Evolutionary conservation across 2,329 filamentous ascomycete genomes (phyloP).

Genomic region (Chaetomium globosum): DNA sequence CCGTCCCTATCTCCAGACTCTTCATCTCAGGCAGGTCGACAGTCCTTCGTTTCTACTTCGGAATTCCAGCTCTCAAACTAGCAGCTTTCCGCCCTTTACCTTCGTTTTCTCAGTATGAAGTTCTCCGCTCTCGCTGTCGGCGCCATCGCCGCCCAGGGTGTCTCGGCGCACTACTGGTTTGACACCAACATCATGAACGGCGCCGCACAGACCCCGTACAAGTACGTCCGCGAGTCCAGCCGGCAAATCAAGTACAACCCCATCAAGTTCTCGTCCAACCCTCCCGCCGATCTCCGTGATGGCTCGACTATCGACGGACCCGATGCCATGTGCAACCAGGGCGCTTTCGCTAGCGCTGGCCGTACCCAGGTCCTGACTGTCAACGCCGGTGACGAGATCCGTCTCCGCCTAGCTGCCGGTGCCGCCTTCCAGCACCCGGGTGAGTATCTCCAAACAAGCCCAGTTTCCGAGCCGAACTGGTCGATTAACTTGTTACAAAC

Average conservation of each 20-base stretch:
- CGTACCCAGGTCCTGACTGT: conserved; percentile 2
- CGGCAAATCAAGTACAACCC: conserved; percentile 6
- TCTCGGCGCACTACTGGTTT: conserved; percentile 5
- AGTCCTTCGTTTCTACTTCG: background rate
- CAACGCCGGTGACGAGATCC: background rate
- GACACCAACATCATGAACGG: conserved; percentile 1
- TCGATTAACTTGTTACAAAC: background rate
- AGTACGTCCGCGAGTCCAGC: conserved; percentile 6
- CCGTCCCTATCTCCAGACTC: background rate
- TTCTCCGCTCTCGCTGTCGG: background rate
- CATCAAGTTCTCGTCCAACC: conserved; percentile 7
- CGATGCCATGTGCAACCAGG: conserved; percentile 9
- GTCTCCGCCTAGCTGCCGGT: background rate
- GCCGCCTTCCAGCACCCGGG: background rate
- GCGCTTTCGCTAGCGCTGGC: background rate
- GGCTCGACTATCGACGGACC: conserved; percentile 3
- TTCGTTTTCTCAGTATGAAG: background rate
- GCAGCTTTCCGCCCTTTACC: background rate
- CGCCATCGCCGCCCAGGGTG: conserved; percentile 1
- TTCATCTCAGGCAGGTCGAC: background rate
- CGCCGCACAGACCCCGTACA: conserved; percentile 3
- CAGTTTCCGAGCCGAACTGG: background rate
- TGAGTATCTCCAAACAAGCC: background rate
- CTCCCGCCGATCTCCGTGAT: background rate
- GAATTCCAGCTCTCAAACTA: background rate